Percentiles rank a stretch among this genome's conserved stretches.
phyloP scores from a whole-genome alignment of 345 rosid genomes.

The Lepidium africanum region DNA sequence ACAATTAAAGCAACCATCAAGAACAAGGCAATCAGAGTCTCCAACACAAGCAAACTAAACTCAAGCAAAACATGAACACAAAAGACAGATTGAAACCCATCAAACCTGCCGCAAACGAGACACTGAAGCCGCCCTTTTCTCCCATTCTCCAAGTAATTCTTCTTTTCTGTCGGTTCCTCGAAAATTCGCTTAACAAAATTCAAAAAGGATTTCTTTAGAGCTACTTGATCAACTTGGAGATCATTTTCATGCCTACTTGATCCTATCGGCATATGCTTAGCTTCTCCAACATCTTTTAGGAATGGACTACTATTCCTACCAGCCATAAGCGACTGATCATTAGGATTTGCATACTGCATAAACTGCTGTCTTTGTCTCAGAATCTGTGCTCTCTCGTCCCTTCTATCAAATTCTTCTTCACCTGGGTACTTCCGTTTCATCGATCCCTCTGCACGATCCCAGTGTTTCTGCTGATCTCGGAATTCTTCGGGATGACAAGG shows the following conservation, averaged over 20 bases:
- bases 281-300: constrained; percentile 26
- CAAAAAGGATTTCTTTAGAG: constrained; percentile 63
- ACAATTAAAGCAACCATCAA: constrained; percentile 4
- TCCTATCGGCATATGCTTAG: constrained; percentile 43
- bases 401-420: constrained; percentile 38
- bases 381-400: constrained; percentile 34
- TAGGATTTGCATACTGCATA: constrained; percentile 32
- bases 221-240: constrained; percentile 50
- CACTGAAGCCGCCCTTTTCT: constrained; percentile 73
- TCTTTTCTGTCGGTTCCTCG: constrained; percentile 55
- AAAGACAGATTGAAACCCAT: constrained; percentile 19
- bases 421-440: constrained; percentile 60
- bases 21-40: constrained; percentile 15
- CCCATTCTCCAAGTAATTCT: constrained; percentile 72
- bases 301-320: constrained; percentile 38
- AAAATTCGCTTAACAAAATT: constrained; percentile 52
- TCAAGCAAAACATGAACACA: constrained; percentile 11
- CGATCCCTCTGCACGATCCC: constrained; percentile 37
- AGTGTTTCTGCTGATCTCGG: constrained; percentile 32
- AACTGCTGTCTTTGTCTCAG: constrained; percentile 39
- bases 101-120: constrained; percentile 85
- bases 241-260: constrained; percentile 29
- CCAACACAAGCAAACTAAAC: constrained; percentile 13
- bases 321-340: constrained; percentile 26
- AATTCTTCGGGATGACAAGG: constrained; percentile 46